Percentiles rank a stretch among this genome's conserved stretches.
Conservation (phyloP, 2,329 filamentous ascomycete species). For the Rhinocladiella mackenziei region DNA sequence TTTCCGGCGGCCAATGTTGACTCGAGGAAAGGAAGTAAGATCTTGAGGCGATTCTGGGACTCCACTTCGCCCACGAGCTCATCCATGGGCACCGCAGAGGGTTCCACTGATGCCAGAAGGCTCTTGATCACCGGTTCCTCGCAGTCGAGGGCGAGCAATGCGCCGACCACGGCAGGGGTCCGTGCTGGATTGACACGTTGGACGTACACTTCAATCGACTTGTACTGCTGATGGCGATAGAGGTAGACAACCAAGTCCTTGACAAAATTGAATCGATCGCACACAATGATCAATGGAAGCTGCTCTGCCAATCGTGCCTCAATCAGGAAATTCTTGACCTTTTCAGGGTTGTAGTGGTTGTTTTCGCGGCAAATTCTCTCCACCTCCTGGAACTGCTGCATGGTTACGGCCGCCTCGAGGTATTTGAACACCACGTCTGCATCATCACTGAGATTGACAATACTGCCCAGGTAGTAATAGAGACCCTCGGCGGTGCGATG, state of each 20-base stretch:
- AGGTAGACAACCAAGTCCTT: constrained; percentile 94
- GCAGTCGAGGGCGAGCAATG: constrained; percentile 91
- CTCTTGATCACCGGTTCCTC: constrained; percentile 96
- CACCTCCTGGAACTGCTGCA: constrained; percentile 91
- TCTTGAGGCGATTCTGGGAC: constrained; percentile 88
- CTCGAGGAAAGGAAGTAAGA: constrained; percentile 93
- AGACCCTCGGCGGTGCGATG: constrained; percentile 95
- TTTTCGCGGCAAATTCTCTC: constrained; percentile 96
- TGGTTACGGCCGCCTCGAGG: constrained; percentile 91
- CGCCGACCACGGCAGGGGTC: constrained; percentile 88
- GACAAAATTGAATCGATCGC: constrained; percentile 98
- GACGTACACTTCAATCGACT: constrained; percentile 97
- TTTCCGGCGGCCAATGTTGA: constrained; percentile 83
- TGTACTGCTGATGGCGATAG: constrained; percentile 99
- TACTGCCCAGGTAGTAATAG: constrained; percentile 96
- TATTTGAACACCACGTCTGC: constrained; percentile 98
- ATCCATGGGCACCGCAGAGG: constrained; percentile 83
- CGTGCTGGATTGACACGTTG: constrained; percentile 91
- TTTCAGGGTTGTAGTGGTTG: constrained; percentile 83
- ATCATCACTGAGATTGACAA: constrained; percentile 95
- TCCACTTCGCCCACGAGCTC: constrained; percentile 95
- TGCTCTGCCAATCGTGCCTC: constrained; percentile 90
- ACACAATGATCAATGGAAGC: constrained; percentile 94
- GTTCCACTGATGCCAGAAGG: constrained; percentile 77
- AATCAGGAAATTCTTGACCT: constrained; percentile 99